Base-by-base conservation (phyloP, 139 green algal species). In the Coccomyxa sp. region DNA sequence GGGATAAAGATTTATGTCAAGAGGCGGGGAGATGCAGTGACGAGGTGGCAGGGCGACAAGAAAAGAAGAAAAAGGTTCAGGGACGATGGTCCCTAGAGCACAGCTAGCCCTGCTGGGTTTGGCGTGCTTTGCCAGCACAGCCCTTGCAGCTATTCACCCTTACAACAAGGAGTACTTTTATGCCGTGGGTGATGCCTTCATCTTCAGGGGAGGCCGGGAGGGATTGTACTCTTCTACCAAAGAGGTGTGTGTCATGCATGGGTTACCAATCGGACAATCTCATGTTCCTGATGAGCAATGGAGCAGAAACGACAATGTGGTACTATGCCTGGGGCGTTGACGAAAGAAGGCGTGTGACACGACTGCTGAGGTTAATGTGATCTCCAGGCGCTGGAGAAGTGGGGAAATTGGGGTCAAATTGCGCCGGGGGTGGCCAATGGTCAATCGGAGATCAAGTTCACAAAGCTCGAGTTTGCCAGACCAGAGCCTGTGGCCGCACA, bases 91-190 rank as follows among this genome's bases (percentile, higher is more conserved):
- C 28, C 27, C 21, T 81, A 81, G 77, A 81, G n/a, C 31, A 31
- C n/a, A 38, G 71, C 21, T 16, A 78, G 27, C 71, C 23, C 27
- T 31, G 1, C 27, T 78, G 27, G n/a, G n/a, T 51, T 38, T 78
- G 27, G 25, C 27, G 23, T 78, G 63, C 63, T 25, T 71, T 21
- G 77, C 58, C 76, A 76, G 63, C 82, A 74, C 28, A 21, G 77
- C n/a, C 27, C 31, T 71, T 63, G 78, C 79, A 28, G 83, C 85
- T 18, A 77, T 91, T 0, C 89, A 93, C 79, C 58, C 74, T 21
- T 93, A 93, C 82, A 83, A 88, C 28, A 67, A 84, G 21, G 83
- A 88, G 76, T 85, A 84, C 11, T 91, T 93, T 32, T 90, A 87
- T 71, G 51, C 77, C 4, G 85, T 88, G 3, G 82, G 57, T 0